Evolutionary conservation across 805 yeast species (phyloP), one percentile per base, ranked within the genome.

Genomic region (Teunomyces kruisii): DNA sequence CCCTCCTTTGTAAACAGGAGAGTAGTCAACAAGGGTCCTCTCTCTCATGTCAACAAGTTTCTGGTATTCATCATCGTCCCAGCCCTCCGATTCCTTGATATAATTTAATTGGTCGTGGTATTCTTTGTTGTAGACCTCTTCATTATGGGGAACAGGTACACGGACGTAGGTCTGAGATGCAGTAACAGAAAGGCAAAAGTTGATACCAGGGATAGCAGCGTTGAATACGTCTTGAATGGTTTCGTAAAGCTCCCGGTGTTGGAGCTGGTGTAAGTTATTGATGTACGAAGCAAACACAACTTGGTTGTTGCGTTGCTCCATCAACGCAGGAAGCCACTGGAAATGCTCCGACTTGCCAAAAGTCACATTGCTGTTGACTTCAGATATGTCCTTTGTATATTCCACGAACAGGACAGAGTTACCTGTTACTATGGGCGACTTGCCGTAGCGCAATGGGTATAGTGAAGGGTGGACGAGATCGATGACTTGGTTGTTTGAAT

Each of bases 221-320:
- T 61, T 61, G 50, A 72, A 68, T 1, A 72, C 52, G 0, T 53
- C 44, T 14, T 52, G 70, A 35, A 72, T 65, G 3, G 56, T 39
- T 1, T 32, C 15, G 49, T 72, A 72, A 17, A 71, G 48, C 1
- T 43, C 46, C 14, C 47, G 32, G 45, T 47, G 53, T 1, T 45
- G 40, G 28, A 26, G 28, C 13, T 75, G 75, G 38, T 72, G 70
- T 42, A 72, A 55, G 46, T 71, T 72, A 51, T 72, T 72, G 49
- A 72, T 72, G 50, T 70, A 72, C 2, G 75, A 68, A 1, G 33
- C 39, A 39, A 68, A 50, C 12, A 43, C 43, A 43, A 53, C 65
- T 14, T 17, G n/a, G 9, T 30, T 41, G 1, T 40, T 27, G 5
- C 33, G 30, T 26, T 24, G 13, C 32, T 26, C 19, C 47, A 55